Evolutionary conservation across 768 basidiomycete genomes (phyloP), one percentile per base, ranked within the genome.

Genomic region (Macrocybe gigantea): DNA sequence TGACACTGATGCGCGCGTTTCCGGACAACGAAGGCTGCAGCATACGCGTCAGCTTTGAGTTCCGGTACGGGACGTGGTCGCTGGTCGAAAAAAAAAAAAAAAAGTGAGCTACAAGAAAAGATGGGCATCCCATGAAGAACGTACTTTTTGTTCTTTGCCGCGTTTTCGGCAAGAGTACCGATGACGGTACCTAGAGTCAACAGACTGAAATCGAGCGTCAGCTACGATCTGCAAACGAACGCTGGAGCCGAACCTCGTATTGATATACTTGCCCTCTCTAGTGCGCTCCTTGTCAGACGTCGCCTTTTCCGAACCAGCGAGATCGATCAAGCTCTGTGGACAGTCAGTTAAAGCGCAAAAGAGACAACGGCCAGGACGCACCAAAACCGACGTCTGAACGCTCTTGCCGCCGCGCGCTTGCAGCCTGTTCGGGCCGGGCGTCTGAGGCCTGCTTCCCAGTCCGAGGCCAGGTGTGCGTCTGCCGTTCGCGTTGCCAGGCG

Each of bases 251-350:
- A 22, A 83, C 85, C 85, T 87, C 3, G 88, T 90, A 59, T 99
- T 99, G 68, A 98, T 99, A 60, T 93, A 95, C 60, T 88, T 91
- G 9, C 95, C 96, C 64, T 99, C 96, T 39, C 87, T 78, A n/a
- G 93, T 93, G 39, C 96, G 73, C 49, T 97, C 93, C 63, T 94
- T 95, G 64, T 94, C 92, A 1, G 88, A 89, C 0, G 94, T 97
- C 0, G 94, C 95, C 61, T 86, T 92, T 62, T 99, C 96, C 0
- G 93, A 95, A 3, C 96, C 96, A 43, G 96, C 96, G 8, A 99
- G 73, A 74, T 99, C 93, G 49, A 96, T 96, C 41, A 96, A 71
- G 62, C 87, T 93, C 88, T 93, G 34, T 38, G 49, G 41, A 46
- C 14, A 47, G 50, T 41, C 51, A 44, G 11, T 22, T 31, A n/a